Percentiles rank a stretch among this genome's conserved stretches.
phyloP scores from a whole-genome alignment of 345 rosid genomes.

The Sisymbrium irio region DNA sequence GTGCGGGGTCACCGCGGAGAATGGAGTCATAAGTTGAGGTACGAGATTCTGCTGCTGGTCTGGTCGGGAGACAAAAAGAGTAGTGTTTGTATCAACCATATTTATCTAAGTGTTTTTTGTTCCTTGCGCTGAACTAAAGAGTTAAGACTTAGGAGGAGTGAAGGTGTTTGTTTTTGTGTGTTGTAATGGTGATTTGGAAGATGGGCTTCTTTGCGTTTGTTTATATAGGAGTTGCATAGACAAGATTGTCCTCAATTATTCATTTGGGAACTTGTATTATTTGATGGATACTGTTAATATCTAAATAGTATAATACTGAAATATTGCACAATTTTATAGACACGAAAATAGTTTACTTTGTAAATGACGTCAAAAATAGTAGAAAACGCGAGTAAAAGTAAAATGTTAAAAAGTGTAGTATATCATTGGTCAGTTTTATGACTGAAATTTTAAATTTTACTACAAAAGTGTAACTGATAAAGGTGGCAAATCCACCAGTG shows the following conservation, averaged over 20 bases:
- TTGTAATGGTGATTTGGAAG: constrained; percentile 2
- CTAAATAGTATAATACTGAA: neutral
- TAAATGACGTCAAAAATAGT: neutral
- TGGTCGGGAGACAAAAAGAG: neutral
- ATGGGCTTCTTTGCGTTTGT: neutral
- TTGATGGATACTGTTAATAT: neutral
- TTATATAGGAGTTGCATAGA: constrained; percentile 18
- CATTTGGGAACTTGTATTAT: neutral
- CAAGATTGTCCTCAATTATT: neutral
- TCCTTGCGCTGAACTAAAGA: neutral
- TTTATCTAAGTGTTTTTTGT: neutral
- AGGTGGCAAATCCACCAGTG: too few relatives aligned
- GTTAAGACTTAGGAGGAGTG: neutral
- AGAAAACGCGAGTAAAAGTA: neutral
- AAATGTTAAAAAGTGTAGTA: too few relatives aligned
- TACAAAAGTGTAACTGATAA: too few relatives aligned
- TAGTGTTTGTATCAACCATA: constrained; percentile 8
- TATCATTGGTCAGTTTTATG: too few relatives aligned
- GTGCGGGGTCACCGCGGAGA: constrained; percentile 20
- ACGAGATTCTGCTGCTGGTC: neutral
- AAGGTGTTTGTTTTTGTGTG: neutral
- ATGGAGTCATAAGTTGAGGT: constrained; percentile 8
- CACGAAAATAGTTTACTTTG: too few relatives aligned
- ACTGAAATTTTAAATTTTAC: too few relatives aligned
- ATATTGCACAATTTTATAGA: too few relatives aligned